Conservation (phyloP, 2,329 filamentous ascomycete genomes). For the Seiridium unicorne region DNA sequence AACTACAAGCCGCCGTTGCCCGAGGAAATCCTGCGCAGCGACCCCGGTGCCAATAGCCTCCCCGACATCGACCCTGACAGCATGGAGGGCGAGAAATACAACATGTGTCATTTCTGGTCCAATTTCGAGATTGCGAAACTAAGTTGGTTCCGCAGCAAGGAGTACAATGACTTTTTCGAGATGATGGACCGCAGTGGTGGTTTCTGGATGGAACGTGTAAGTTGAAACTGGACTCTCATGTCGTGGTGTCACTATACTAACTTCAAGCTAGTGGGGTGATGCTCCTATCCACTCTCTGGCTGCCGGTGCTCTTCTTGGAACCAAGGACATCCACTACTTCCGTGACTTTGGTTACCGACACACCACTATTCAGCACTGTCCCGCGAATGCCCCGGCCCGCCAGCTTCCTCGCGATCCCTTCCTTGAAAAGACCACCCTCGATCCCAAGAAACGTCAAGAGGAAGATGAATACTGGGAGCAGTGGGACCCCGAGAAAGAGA, state of each 20-base stretch:
- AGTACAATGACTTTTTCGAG: constrained; percentile 96
- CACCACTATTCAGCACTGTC: constrained; percentile 98
- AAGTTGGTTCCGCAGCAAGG: constrained; percentile 95
- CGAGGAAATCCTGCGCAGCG: constrained; percentile 76
- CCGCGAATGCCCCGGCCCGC: constrained; percentile 86
- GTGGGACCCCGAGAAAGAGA: constrained; percentile 85
- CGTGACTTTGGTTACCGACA: constrained; percentile 97
- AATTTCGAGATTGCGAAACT: constrained; percentile 97
- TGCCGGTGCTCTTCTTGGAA: constrained; percentile 79
- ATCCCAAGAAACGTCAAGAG: constrained; percentile 81
- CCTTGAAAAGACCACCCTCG: constrained; percentile 76
- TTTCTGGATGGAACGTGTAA: constrained; percentile 98
- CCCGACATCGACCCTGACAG: constrained; percentile 83
- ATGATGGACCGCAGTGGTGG: constrained; percentile 98
- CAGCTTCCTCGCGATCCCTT: constrained; percentile 80
- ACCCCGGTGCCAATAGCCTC: constrained; percentile 68
- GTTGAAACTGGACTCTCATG: constrained; percentile 16
- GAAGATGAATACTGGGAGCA: constrained; percentile 97
- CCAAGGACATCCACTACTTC: constrained; percentile 94
- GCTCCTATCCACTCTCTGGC: constrained; percentile 97
- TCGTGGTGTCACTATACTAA: constrained; percentile 1
- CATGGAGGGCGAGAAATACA: constrained; percentile 98
- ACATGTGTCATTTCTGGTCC: constrained; percentile 99
- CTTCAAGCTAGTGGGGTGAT: constrained; percentile 80
- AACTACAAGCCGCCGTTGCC: constrained; percentile 69